Base-by-base conservation (phyloP, 177 flowering plant genomes). In the Vitis hybrid region DNA sequence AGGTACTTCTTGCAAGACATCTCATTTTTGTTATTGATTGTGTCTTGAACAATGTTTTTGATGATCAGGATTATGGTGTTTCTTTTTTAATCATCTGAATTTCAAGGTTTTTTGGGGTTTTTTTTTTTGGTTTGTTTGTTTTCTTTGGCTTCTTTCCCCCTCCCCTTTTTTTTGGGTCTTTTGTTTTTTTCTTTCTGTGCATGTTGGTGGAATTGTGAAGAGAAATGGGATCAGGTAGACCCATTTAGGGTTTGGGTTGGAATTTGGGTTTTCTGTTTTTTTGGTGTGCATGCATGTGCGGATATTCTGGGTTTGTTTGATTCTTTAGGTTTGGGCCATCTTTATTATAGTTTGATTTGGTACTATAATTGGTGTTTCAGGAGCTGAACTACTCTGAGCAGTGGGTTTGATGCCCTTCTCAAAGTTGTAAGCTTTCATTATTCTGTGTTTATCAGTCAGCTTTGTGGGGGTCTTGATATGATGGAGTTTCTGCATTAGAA, bases 1-100 rank as follows among this genome's bases (percentile, higher is more conserved):
- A 60, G 75, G 75, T 72, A 53, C 33, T 72, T 59, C n/a, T 72
- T 65, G 19, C 60, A 56, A 64, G 51, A 16, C 45, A 29, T 59
- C 16, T 10, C 51, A 26, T 55, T 33, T 48, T 6, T 10, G 4
- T 20, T 45, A 14, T 14, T n/a, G 8, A 7, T 10, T 64, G 13
- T n/a, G 26, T 1, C 2, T 20, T 65, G 58, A 50, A 26, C 9
- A 19, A 31, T 2, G 5, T 60, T 20, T 11, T 10, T 22, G 39
- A 8, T 60, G 10, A 18, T 20, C 15, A 2, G 26, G 62, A 22
- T 60, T 33, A 8, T 60, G 8, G 10, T 11, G 20, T 26, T 26
- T 60, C 29, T 2, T 55, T 19, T 26, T 2, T 13, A 9, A 56
- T 19, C 53, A 15, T 61, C 18, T 48, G 62, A 16, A 16, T 56